phyloP scores from a whole-genome alignment of 176 grass and related monocot species.

The Eragrostis nindensis region DNA sequence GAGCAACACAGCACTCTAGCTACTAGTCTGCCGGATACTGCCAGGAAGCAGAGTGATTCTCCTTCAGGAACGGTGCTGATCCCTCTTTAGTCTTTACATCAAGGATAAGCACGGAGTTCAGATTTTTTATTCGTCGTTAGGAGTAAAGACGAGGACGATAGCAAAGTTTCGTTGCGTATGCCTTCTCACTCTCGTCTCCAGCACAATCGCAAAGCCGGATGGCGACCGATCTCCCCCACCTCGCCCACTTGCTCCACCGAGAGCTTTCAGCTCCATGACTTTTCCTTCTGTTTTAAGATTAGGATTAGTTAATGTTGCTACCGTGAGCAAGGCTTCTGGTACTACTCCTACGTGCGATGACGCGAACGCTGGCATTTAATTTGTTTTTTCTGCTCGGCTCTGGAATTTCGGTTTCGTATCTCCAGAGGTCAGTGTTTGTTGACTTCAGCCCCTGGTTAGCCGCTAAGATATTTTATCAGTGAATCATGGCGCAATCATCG shows the following conservation, averaged over 20 bases:
- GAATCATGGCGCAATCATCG: neutral
- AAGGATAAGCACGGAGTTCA: constrained; percentile 41
- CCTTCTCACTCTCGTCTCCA: neutral
- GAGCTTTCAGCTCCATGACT: neutral
- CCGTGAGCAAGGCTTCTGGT: neutral
- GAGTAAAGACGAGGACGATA: constrained; percentile 30
- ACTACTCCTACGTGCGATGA: neutral
- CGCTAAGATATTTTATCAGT: neutral
- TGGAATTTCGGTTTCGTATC: constrained; percentile 6
- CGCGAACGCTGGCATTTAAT: neutral
- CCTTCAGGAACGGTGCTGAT: neutral
- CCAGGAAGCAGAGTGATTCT: constrained; percentile 7
- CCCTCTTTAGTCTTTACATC: neutral
- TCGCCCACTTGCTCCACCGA: constrained; percentile 44
- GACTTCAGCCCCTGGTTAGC: neutral
- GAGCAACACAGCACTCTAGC: constrained; percentile 11
- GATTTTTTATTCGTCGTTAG: constrained; percentile 18
- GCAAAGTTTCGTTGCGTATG: neutral
- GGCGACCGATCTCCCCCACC: constrained; percentile 25
- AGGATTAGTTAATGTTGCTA: constrained; percentile 5
- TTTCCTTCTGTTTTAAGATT: neutral
- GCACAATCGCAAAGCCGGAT: constrained; percentile 16
- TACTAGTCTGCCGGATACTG: neutral
- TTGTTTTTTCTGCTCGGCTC: neutral
- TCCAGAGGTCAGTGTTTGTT: neutral